Evolutionary conservation across 2,329 filamentous ascomycete genomes (phyloP).

Genomic region (Knufia petricola): DNA sequence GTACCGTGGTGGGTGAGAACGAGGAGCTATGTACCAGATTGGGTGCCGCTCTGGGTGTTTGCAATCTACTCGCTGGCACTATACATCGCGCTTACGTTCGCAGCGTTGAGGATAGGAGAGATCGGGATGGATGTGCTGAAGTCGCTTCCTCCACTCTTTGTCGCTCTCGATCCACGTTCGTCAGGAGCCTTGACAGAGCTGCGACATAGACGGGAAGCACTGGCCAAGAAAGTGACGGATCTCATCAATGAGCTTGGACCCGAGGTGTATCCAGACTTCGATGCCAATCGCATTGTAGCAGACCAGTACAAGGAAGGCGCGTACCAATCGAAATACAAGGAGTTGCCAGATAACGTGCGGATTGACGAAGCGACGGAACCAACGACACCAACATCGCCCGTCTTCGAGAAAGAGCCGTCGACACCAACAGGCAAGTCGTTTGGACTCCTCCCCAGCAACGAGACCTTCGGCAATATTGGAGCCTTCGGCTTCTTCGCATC

Average conservation of each 20-base stretch:
- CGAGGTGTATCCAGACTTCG: constrained; percentile 95
- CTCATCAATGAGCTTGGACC: constrained; percentile 92
- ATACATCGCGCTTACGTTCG: constrained; percentile 84
- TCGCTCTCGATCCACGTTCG: constrained; percentile 75
- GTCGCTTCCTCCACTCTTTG: constrained; percentile 74
- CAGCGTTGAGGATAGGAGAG: constrained; percentile 87
- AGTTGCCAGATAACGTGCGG: constrained; percentile 18
- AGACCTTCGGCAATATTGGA: constrained; percentile 85
- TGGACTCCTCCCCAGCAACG: constrained; percentile 63
- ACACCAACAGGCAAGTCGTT: constrained; percentile 27
- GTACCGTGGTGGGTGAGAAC: constrained; percentile 72
- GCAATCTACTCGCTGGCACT: constrained; percentile 65
- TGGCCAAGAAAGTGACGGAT: constrained; percentile 75
- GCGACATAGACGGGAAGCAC: constrained; percentile 58
- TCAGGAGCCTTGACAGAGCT: constrained; percentile 76
- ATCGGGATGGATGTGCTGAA: constrained; percentile 99
- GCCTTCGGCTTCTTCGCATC: constrained; percentile 85
- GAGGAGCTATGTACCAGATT: constrained; percentile 55
- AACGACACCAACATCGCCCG: constrained; percentile 21
- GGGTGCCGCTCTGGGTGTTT: constrained; percentile 69
- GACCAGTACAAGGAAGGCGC: constrained; percentile 38
- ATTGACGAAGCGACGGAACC: constrained; percentile 27
- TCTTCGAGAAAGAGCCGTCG: constrained; percentile 22
- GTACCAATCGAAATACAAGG: constrained; percentile 21
- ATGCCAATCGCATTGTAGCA: constrained; percentile 59